phyloP scores from a whole-genome alignment of 768 basidiomycete genomes.

The Calocera viscosa region DNA sequence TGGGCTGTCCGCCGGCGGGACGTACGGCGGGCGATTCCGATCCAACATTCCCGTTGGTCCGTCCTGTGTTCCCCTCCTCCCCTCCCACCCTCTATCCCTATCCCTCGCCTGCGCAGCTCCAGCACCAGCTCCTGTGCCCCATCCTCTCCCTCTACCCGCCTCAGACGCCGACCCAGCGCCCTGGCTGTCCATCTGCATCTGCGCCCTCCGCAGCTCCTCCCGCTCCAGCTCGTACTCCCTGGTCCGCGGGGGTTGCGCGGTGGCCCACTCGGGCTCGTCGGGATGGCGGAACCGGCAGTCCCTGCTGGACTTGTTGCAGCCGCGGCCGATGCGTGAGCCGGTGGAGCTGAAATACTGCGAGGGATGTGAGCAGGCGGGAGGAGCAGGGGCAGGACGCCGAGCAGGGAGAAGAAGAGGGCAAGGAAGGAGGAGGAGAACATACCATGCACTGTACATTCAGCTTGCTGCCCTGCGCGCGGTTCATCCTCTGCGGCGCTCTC shows the following conservation, averaged over 20 bases:
- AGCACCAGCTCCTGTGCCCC: no score
- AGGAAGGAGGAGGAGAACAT: not conserved
- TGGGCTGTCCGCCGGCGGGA: no score
- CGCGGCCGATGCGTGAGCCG: not conserved
- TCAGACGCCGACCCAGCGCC: not conserved
- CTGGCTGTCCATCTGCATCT: not conserved
- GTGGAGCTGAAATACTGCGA: not conserved
- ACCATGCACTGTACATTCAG: not conserved
- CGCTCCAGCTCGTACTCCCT: not conserved
- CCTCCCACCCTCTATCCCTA: not conserved
- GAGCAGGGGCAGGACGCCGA: not conserved
- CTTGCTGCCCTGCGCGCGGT: not conserved
- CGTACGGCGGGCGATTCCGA: not conserved
- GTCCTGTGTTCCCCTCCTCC: not conserved
- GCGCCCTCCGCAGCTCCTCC: no score
- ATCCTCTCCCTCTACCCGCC: not conserved
- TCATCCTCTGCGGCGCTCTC: no score
- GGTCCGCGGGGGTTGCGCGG: not conserved
- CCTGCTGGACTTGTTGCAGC: not conserved
- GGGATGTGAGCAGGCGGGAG: not conserved
- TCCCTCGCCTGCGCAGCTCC: slow-evolving; percentile 4
- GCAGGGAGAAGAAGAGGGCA: not conserved
- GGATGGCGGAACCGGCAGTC: not conserved
- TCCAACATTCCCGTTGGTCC: no score
- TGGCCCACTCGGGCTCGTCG: not conserved